Percentiles rank a stretch among this genome's conserved stretches.
phyloP scores from a whole-genome alignment of 768 basidiomycete genomes.

The Tricholomella constricta region DNA sequence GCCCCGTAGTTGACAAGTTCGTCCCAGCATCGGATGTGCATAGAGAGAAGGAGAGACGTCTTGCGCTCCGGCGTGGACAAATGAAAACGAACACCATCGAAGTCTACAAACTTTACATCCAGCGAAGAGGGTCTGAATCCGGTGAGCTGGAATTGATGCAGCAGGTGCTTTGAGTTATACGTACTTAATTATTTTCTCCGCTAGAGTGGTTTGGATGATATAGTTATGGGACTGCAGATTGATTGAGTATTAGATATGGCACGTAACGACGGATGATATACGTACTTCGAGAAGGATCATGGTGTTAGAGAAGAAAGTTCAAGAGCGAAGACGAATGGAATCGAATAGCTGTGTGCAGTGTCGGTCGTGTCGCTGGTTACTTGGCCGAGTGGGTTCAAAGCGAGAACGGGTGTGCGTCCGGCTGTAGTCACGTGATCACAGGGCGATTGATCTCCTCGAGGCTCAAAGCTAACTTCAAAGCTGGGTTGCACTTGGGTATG shows the following conservation, averaged over 20 bases:
- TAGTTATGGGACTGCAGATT: conserved; percentile 77
- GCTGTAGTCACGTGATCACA: too few relatives aligned
- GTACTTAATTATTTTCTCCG: conserved; percentile 86
- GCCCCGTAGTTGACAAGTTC: conserved; percentile 91
- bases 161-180: background rate
- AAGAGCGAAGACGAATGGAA: too few relatives aligned
- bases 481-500: too few relatives aligned
- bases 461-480: too few relatives aligned
- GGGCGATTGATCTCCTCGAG: too few relatives aligned
- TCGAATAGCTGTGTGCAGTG: too few relatives aligned
- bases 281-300: conserved; percentile 89
- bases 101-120: conserved; percentile 97
- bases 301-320: too few relatives aligned
- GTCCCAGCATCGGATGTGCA: conserved; percentile 97
- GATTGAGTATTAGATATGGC: conserved; percentile 8
- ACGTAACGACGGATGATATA: background rate
- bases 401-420: too few relatives aligned
- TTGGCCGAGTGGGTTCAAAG: too few relatives aligned
- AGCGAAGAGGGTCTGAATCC: conserved; percentile 76
- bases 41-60: conserved; percentile 81
- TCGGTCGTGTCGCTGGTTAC: too few relatives aligned
- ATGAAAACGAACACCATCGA: conserved; percentile 94
- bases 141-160: conserved; percentile 10
- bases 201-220: conserved; percentile 87
- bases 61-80: conserved; percentile 87